Conservation (phyloP, 2,329 filamentous ascomycete species). For the Exophiala oligosperma region DNA sequence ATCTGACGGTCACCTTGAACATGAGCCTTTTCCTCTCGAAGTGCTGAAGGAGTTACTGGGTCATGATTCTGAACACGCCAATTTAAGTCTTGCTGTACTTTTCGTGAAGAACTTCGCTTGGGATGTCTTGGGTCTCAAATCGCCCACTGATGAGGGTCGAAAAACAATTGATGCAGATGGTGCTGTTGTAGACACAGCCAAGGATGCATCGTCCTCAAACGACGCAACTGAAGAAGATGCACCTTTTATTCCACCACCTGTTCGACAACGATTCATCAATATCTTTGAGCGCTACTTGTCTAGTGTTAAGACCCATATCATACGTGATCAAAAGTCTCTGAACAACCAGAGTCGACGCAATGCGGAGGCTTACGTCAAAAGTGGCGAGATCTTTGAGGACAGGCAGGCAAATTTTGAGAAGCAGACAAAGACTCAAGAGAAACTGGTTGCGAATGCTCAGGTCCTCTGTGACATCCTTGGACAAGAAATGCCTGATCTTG, state of each 20-base stretch:
- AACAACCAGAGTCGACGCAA: conserved; percentile 87
- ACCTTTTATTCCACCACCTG: conserved; percentile 71
- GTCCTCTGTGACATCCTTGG: conserved; percentile 84
- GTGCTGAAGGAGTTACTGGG: conserved; percentile 96
- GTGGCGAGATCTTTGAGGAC: conserved; percentile 96
- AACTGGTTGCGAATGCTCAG: conserved; percentile 85
- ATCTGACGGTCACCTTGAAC: conserved; percentile 62
- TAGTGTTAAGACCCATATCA: conserved; percentile 83
- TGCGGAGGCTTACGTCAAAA: conserved; percentile 97
- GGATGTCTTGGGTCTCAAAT: conserved; percentile 85
- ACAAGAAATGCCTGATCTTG: conserved; percentile 89
- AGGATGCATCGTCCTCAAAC: conserved; percentile 50
- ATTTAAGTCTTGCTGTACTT: conserved; percentile 85
- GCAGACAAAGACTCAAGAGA: conserved; percentile 87
- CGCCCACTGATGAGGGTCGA: conserved; percentile 71
- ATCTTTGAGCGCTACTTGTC: conserved; percentile 87
- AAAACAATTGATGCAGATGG: conserved; percentile 84
- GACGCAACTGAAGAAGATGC: conserved; percentile 57
- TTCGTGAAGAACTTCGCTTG: conserved; percentile 97
- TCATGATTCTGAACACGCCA: conserved; percentile 88
- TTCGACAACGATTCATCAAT: conserved; percentile 82
- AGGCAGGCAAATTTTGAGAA: conserved; percentile 95
- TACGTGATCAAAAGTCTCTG: conserved; percentile 90
- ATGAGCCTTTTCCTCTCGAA: conserved; percentile 93
- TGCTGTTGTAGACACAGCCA: conserved; percentile 53